Evolutionary conservation across 2,329 filamentous ascomycete species (phyloP), one percentile per base, ranked within the genome.

Genomic region (Ophiocordyceps camponoti-rufipedis): DNA sequence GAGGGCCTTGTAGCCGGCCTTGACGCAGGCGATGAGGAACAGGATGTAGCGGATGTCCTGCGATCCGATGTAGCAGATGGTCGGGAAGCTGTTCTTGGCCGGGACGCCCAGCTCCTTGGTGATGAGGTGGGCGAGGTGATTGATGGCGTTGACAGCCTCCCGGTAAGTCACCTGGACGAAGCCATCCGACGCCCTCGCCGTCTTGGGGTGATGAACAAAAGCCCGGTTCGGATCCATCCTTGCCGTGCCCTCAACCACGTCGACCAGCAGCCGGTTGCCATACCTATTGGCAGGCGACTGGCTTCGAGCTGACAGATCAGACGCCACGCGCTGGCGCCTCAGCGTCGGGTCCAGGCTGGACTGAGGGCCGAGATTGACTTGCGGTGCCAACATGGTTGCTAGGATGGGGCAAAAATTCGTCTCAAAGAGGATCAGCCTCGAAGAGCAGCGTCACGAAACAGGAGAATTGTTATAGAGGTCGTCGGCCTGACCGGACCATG

Each of bases 361-460:
- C 35, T 18, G 35, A 12, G 29, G 29, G n/a, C 35, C 35, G 9
- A 39, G 16, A 16, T 39, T 39, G 35, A 39, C n/a, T 39, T 39
- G 35, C n/a, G 35, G 35, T 0, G 78, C 85, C 44, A 82, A 93
- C 55, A 80, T 94, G 9, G 71, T 94, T 9, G 78, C 85, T 1
- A 12, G 12, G 29, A 31, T 12, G 8, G 29, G 9, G 9, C 29
- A 31, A 9, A 31, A 31, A 2, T 31, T 9, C 9, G 29, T 12
- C 29, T 31, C 29, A 31, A 31, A 31, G 29, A 31, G 23, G 5
- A 3, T 31, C 29, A 9, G 29, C 29, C 8, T 31, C 29, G 9
- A 31, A 12, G 29, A 31, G 12, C 8, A 31, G 12, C 29, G 2
- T 31, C 4, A 31, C 29, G 29, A 7, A 31, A 4, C n/a, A 4